Conservation (phyloP, 1,139 yeast species). For the Meyerozyma elateridarum region DNA sequence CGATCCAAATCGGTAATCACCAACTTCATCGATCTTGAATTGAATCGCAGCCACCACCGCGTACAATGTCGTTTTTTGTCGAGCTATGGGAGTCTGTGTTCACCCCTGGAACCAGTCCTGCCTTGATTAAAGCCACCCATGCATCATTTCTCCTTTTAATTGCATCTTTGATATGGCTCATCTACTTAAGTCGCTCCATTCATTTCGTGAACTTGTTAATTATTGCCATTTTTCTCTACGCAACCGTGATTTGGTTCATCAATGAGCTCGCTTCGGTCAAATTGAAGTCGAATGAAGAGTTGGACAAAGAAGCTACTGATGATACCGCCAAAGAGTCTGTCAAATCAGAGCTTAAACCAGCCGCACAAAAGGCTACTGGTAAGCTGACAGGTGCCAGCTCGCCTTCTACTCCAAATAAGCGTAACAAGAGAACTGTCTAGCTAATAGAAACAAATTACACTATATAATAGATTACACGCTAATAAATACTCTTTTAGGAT, state of each 20-base stretch:
- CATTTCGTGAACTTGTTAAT: constrained; percentile 74
- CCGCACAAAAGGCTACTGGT: no score
- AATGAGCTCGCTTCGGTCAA: constrained; percentile 58
- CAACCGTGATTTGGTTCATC: constrained; percentile 82
- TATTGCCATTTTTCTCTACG: constrained; percentile 71
- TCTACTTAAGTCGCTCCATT: constrained; percentile 60
- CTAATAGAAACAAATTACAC: no score
- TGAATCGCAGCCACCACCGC: not conserved
- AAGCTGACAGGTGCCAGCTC: no score
- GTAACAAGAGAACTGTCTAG: no score
- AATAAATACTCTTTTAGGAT: no score
- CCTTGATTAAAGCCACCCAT: constrained; percentile 77
- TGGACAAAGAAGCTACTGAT: no score
- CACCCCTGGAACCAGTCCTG: constrained; percentile 94
- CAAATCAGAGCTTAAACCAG: no score
- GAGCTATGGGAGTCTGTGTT: constrained; percentile 89
- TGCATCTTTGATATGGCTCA: constrained; percentile 49
- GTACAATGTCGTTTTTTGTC: constrained; percentile 42
- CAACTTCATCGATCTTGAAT: not conserved
- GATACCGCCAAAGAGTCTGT: no score
- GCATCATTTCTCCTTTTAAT: constrained; percentile 56
- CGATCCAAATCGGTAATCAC: no score
- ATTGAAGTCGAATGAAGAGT: constrained; percentile 37
- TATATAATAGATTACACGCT: no score
- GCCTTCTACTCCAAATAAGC: no score